phyloP scores from a whole-genome alignment of 768 basidiomycete genomes.

The Dioszegia aurantiaca region DNA sequence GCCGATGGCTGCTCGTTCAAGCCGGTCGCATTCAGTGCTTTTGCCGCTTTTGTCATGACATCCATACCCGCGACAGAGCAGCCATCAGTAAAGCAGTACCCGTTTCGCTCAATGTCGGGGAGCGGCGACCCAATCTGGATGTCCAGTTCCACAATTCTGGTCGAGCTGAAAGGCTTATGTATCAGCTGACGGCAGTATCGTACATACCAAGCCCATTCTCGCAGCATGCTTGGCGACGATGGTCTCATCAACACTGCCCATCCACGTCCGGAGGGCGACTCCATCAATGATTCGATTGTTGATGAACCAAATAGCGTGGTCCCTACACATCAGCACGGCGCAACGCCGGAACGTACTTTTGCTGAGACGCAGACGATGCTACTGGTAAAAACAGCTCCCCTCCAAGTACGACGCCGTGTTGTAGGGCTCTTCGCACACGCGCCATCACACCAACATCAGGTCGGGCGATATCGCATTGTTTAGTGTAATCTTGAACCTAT shows the following conservation, averaged over 20 bases:
- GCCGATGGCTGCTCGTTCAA: conserved; percentile 42
- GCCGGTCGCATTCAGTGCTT: conserved; percentile 37
- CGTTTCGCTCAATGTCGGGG: conserved; percentile 35
- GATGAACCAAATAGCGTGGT: conserved; percentile 52
- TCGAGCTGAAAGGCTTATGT: conserved; percentile 45
- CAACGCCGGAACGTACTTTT: conserved; percentile 32
- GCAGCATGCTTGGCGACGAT: conserved; percentile 50
- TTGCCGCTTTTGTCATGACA: conserved; percentile 39
- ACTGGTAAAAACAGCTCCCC: conserved; percentile 43
- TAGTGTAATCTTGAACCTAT: conserved; percentile 36
- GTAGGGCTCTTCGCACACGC: conserved; percentile 43
- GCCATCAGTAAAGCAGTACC: conserved; percentile 48
- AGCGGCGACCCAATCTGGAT: conserved; percentile 27
- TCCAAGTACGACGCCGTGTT: conserved; percentile 42
- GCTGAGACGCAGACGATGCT: conserved; percentile 48
- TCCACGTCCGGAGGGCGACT: conserved; percentile 37
- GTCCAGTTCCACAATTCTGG: conserved; percentile 41
- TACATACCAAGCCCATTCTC: conserved; percentile 45
- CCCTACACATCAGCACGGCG: conserved; percentile 25
- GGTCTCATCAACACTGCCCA: conserved; percentile 47
- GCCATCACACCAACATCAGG: conserved; percentile 42
- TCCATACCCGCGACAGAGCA: conserved; percentile 42
- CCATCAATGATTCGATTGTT: conserved; percentile 31
- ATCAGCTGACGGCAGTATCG: background rate
- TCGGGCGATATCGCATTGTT: conserved; percentile 28